Conservation (phyloP, 495 filamentous ascomycete species). For the Acidiella bohemica region DNA sequence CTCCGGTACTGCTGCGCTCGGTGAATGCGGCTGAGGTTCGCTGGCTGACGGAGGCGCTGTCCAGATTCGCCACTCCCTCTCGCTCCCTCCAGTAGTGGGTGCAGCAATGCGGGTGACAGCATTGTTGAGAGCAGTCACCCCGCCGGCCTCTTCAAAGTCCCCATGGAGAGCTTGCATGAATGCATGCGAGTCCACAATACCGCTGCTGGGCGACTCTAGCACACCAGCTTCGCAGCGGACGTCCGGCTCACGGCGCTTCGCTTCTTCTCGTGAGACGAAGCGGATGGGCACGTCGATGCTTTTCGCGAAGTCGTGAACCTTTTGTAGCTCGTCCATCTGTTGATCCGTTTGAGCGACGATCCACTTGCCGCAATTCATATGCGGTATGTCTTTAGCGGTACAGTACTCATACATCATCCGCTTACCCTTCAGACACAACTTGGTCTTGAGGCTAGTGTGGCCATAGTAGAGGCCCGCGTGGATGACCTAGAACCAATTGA, state of each 20-base stretch:
- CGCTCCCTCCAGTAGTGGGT: slow-evolving; percentile 33
- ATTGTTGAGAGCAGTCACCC: slow-evolving; percentile 53
- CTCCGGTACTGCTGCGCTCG: slow-evolving; percentile 7
- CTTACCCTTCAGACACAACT: slow-evolving; percentile 65
- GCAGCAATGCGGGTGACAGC: slow-evolving; percentile 46
- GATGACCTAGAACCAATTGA: slow-evolving; percentile 49
- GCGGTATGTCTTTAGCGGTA: slow-evolving; percentile 47
- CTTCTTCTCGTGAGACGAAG: slow-evolving; percentile 50
- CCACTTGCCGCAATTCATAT: slow-evolving; percentile 79
- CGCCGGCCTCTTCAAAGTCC: slow-evolving; percentile 62
- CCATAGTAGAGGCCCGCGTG: slow-evolving; percentile 95
- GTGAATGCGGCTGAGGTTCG: slow-evolving; percentile 21
- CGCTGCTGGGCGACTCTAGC: slow-evolving; percentile 70
- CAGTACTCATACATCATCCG: slow-evolving; percentile 71
- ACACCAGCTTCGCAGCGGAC: slow-evolving; percentile 58
- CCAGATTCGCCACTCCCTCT: slow-evolving; percentile 47
- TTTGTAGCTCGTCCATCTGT: slow-evolving; percentile 53
- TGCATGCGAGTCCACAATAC: slow-evolving; percentile 78
- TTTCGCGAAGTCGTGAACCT: slow-evolving; percentile 51
- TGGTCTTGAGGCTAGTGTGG: slow-evolving; percentile 58
- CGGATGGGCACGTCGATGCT: slow-evolving; percentile 58
- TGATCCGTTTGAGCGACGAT: slow-evolving; percentile 70
- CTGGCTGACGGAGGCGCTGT: slow-evolving; percentile 34
- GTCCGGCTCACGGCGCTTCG: slow-evolving; percentile 51
- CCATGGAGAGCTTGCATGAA: slow-evolving; percentile 71